Evolutionary conservation across 441 rosid species (phyloP), one percentile per base, ranked within the genome.

Genomic region (Daphne laureola): DNA sequence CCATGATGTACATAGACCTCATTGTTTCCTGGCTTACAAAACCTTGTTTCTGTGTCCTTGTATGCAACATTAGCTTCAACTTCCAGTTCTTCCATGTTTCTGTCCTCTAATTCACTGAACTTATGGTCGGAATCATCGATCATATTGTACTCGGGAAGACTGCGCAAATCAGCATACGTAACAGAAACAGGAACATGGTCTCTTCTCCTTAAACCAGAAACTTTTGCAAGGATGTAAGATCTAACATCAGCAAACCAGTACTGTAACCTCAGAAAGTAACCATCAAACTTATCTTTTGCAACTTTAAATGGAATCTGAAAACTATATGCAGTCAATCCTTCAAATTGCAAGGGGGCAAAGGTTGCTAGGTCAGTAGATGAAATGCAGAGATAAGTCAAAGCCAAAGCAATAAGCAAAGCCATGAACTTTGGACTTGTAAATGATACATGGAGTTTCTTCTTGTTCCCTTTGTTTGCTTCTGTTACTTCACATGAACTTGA

Each of bases 91-190:
- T 8, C 43, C 46, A 45, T 49, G 44, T 17, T 43, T 8, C 7
- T 36, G 6, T 49, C 58, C 69, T 51, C 64, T 55, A 55, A n/a
- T 52, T 63, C 57, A 53, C 12, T 56, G 25, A 74, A 56, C 40
- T 46, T 46, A 43, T 53, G 46, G 49, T 59, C 23, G 43, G 66
- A 17, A 62, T 71, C 80, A 63, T 71, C 80, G 62, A 57, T 54
- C 52, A 60, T 54, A 21, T 55, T 21, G 27, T 71, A 69, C 54
- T 82, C 82, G 0, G 73, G 63, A 66, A 73, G 51, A 59, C 43
- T 59, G 27, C 86, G 81, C 78, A 80, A 61, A 72, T 92, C 86
- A 51, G 69, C 68, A 60, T 68, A 89, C 42, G 68, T 71, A 44
- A 86, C 48, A 17, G 62, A 43, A 58, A 64, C 69, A 55, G 65